Conservation (phyloP, 1,284 basidiomycete species). For the Naganishia sp. region DNA sequence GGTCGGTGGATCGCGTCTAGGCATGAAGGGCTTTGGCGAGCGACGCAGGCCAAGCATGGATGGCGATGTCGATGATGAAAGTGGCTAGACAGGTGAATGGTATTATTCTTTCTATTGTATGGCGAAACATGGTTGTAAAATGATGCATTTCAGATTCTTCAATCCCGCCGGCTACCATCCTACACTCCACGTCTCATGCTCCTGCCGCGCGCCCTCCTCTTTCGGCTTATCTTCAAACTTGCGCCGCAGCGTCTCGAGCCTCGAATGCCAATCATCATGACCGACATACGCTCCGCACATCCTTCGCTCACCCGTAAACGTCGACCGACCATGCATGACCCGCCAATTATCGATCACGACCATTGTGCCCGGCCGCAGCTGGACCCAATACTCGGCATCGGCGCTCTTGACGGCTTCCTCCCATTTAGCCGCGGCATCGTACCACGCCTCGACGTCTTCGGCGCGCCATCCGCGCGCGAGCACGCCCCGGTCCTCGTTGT, state of each 20-base stretch:
- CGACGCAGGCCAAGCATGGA: conserved; percentile 20
- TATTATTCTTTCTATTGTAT: background rate
- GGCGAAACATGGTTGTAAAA: conserved; percentile 11
- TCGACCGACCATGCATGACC: conserved; percentile 87
- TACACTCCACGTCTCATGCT: conserved; percentile 19
- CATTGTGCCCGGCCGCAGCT: conserved; percentile 79
- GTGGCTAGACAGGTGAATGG: background rate
- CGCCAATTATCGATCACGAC: conserved; percentile 92
- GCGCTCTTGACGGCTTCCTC: conserved; percentile 71
- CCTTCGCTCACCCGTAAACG: conserved; percentile 80
- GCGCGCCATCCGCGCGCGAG: conserved; percentile 61
- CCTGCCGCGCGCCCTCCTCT: conserved; percentile 7
- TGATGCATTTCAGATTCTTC: background rate
- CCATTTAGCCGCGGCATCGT: conserved; percentile 79
- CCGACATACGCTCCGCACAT: conserved; percentile 97
- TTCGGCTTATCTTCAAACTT: conserved; percentile 27
- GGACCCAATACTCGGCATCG: conserved; percentile 89
- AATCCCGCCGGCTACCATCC: conserved; percentile 3
- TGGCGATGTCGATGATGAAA: conserved; percentile 25
- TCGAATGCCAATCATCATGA: conserved; percentile 82
- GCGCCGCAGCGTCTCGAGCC: conserved; percentile 67
- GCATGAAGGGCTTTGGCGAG: conserved; percentile 22
- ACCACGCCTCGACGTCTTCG: conserved; percentile 72
- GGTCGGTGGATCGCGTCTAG: background rate
- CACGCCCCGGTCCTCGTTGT: conserved; percentile 88